Conservation (phyloP, 2,329 filamentous ascomycete species). For the Taxawa tesnikishii region DNA sequence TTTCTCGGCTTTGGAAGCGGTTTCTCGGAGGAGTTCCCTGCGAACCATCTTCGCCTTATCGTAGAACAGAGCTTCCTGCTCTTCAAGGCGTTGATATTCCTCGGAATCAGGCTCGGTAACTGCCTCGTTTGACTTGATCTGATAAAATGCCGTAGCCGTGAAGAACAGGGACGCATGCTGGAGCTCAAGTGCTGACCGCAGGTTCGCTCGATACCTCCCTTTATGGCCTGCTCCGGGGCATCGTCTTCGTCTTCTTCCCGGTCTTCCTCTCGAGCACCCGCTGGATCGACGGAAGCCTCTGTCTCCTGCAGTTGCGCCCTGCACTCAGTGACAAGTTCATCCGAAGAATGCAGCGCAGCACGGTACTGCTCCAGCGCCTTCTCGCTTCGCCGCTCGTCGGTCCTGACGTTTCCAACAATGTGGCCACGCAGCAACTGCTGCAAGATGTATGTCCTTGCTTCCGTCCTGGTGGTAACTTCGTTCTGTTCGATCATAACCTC, state of each 20-base stretch:
- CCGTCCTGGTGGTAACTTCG: conserved; percentile 50
- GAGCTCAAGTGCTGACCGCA: conserved; percentile 64
- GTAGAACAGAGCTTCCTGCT: conserved; percentile 60
- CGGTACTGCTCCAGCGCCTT: conserved; percentile 63
- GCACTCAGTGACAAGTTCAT: conserved; percentile 48
- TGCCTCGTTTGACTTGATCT: conserved; percentile 61
- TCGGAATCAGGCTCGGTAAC: conserved; percentile 55
- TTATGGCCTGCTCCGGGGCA: conserved; percentile 14
- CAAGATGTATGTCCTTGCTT: conserved; percentile 50
- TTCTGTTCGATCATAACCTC: conserved; percentile 86
- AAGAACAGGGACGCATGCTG: conserved; percentile 79
- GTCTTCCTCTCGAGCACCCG: conserved; percentile 2
- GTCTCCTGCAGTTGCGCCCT: conserved; percentile 40
- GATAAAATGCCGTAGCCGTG: conserved; percentile 68
- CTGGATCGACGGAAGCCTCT: not conserved
- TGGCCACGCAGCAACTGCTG: conserved; percentile 61
- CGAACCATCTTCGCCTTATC: conserved; percentile 66
- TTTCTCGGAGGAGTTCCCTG: conserved; percentile 58
- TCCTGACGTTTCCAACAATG: conserved; percentile 61
- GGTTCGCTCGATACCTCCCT: conserved; percentile 39
- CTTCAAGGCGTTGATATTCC: conserved; percentile 54
- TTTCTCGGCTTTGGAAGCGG: conserved; percentile 44
- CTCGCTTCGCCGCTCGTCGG: conserved; percentile 36
- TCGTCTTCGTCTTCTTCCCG: conserved; percentile 22
- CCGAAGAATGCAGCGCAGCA: conserved; percentile 27